Conservation (phyloP, 768 basidiomycete species). For the Mycena pura region DNA sequence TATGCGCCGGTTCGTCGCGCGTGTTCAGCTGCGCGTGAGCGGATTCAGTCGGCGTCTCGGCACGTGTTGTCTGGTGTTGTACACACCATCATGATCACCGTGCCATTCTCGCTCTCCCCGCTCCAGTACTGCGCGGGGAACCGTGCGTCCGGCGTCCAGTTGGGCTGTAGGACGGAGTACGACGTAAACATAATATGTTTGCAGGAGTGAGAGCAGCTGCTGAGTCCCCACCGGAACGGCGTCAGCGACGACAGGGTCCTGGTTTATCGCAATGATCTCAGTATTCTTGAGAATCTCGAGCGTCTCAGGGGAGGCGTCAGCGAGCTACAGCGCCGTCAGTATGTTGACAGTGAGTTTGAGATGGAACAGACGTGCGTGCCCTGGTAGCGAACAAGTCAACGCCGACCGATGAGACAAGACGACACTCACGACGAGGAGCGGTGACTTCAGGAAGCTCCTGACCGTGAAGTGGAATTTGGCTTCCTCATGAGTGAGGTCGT, state of each 20-base stretch:
- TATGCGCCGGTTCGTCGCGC: slow-evolving; percentile 57
- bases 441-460: slow-evolving; percentile 76
- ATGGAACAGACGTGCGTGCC: slow-evolving; percentile 40
- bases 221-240: slow-evolving; percentile 75
- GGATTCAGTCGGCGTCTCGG: not conserved
- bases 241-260: slow-evolving; percentile 69
- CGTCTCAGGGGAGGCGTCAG: slow-evolving; percentile 52
- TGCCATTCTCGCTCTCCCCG: slow-evolving; percentile 68
- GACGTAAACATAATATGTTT: no score
- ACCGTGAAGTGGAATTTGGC: slow-evolving; percentile 74
- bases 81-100: slow-evolving; percentile 69
- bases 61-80: not conserved
- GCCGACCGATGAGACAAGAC: not conserved
- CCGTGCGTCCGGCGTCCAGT: slow-evolving; percentile 49
- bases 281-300: slow-evolving; percentile 64
- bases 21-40: slow-evolving; percentile 66
- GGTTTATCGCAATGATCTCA: slow-evolving; percentile 74
- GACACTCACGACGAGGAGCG: slow-evolving; percentile 57
- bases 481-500: slow-evolving; percentile 65
- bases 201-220: slow-evolving; percentile 2
- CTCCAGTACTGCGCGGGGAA: slow-evolving; percentile 79
- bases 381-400: slow-evolving; percentile 27
- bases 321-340: slow-evolving; percentile 45
- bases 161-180: slow-evolving; percentile 44
- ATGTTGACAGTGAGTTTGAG: not conserved